phyloP scores from a whole-genome alignment of 139 green algal species.

The Chlorella sorokiniana region DNA sequence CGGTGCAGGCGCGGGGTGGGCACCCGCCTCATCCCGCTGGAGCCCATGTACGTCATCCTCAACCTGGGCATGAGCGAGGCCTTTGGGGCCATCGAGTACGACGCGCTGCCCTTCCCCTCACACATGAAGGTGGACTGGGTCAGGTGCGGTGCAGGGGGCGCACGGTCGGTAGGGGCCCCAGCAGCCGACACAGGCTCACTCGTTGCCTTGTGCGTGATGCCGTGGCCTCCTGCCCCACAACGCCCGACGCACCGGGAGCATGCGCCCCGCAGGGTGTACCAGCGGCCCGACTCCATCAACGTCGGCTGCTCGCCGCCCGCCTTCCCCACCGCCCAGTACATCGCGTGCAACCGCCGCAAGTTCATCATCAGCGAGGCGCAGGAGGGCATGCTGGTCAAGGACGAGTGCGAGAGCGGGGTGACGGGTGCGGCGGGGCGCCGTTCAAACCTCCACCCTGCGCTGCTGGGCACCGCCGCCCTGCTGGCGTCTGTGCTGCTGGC shows the following conservation, averaged over 20 bases:
- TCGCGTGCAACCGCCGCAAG: slow-evolving; percentile 33
- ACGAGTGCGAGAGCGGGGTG: not conserved
- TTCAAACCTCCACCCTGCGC: not conserved
- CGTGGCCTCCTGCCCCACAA: not conserved
- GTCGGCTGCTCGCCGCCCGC: slow-evolving; percentile 50
- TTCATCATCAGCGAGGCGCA: slow-evolving; percentile 29
- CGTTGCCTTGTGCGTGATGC: no score
- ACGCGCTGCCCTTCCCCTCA: slow-evolving; percentile 39
- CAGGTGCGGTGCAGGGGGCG: slow-evolving; percentile 13
- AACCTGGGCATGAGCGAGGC: slow-evolving; percentile 58
- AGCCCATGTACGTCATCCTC: slow-evolving; percentile 61
- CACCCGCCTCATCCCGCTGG: slow-evolving; percentile 51
- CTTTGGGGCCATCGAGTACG: slow-evolving; percentile 35
- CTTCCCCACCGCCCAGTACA: slow-evolving; percentile 50
- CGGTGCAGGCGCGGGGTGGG: slow-evolving; percentile 1
- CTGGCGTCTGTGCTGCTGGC: not conserved
- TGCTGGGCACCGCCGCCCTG: not conserved
- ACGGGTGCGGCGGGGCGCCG: not conserved
- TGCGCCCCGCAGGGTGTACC: slow-evolving; percentile 46
- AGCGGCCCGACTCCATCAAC: slow-evolving; percentile 36
- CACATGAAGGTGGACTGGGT: slow-evolving; percentile 49
- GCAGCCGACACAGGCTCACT: no score
- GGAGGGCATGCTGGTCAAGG: slow-evolving; percentile 16
- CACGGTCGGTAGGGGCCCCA: no score
- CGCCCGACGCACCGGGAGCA: not conserved